A percentile compares a stretch with the other conserved stretches of the same genome.
These are phyloP conservation scores for Gentiana dahurica DNA, from an alignment of 257 asterid species.

Conservation along the genomic window DNA sequence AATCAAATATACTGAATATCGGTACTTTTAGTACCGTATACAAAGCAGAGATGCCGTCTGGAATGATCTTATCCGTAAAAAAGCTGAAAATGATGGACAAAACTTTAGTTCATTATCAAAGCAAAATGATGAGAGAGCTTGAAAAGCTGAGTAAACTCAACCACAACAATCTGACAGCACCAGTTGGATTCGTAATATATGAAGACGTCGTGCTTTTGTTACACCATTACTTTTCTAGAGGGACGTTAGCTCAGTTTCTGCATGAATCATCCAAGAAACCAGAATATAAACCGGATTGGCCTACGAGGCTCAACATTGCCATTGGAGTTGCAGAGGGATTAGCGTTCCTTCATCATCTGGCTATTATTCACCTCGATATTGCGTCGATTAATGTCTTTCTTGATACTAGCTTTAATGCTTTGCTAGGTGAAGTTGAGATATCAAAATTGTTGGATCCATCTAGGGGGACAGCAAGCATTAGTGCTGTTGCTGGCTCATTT, in stretches of 20 bases:
- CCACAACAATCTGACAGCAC: slow-evolving; percentile 75
- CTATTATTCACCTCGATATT: slow-evolving; percentile 88
- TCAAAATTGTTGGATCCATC: slow-evolving; percentile 94
- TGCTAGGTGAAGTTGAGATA: slow-evolving; percentile 87
- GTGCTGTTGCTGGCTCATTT: slow-evolving; percentile 97
- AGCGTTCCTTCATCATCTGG: slow-evolving; percentile 78
- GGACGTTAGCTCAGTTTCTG: slow-evolving; percentile 66
- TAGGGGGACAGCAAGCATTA: slow-evolving; percentile 92
- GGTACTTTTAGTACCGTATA: slow-evolving; percentile 87
- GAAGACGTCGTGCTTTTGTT: slow-evolving; percentile 70
- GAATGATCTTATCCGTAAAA: slow-evolving; percentile 66
- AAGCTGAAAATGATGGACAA: slow-evolving; percentile 72
- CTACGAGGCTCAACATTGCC: slow-evolving; percentile 69
- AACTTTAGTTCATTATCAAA: slow-evolving; percentile 55
- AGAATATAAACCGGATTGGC: slow-evolving; percentile 77
- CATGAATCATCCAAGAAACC: slow-evolving; percentile 37
- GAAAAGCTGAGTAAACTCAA: slow-evolving; percentile 77
- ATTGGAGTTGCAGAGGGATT: slow-evolving; percentile 90
- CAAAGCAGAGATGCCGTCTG: slow-evolving; percentile 96
- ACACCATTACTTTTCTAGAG: slow-evolving; percentile 51
- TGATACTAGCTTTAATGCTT: slow-evolving; percentile 61
- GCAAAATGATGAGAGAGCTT: slow-evolving; percentile 87
- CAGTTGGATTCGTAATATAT: slow-evolving; percentile 68
- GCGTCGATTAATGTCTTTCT: slow-evolving; percentile 80
- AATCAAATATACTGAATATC: slow-evolving; percentile 47